phyloP scores from a whole-genome alignment of 352 stramenopile species.

The Globisporangium barbulae region DNA sequence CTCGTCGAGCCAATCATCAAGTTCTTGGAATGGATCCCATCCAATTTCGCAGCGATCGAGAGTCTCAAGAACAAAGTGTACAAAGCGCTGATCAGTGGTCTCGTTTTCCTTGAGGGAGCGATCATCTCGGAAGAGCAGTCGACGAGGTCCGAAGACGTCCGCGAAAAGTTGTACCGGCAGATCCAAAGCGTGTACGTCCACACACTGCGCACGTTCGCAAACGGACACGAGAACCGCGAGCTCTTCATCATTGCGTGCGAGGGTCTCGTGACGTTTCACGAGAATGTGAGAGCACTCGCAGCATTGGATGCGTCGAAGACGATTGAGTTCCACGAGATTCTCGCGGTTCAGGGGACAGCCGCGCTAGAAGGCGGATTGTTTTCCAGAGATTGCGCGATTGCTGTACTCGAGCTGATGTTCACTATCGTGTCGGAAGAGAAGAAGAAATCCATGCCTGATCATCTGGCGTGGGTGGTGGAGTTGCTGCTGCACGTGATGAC shows the following conservation, averaged over 20 bases:
- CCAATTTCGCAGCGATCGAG: constrained; percentile 29
- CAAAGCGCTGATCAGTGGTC: constrained; percentile 31
- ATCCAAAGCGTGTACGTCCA: constrained; percentile 32
- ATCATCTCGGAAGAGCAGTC: constrained; percentile 31
- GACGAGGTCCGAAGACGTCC: constrained; percentile 14
- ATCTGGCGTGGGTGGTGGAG: constrained; percentile 43
- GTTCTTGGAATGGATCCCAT: constrained; percentile 38
- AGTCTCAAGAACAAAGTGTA: constrained; percentile 33
- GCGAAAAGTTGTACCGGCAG: constrained; percentile 19
- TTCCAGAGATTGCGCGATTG: constrained; percentile 56
- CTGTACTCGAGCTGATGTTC: constrained; percentile 39
- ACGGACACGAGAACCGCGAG: constrained; percentile 33
- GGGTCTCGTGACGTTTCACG: constrained; percentile 35
- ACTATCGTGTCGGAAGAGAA: constrained; percentile 10
- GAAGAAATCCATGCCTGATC: constrained; percentile 10
- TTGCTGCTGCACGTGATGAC: constrained; percentile 47
- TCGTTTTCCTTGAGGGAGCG: constrained; percentile 53
- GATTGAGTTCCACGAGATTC: constrained; percentile 16
- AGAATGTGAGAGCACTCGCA: constrained; percentile 24
- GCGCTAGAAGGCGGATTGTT: constrained; percentile 39
- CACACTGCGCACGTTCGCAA: constrained; percentile 32
- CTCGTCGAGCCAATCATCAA: constrained; percentile 7
- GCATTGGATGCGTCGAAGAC: constrained; percentile 29
- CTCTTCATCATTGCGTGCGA: constrained; percentile 47
- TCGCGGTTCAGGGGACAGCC: constrained; percentile 19